Percentiles rank a stretch among this genome's conserved stretches.
phyloP scores from a whole-genome alignment of 306 rosid genomes.

The Gastrolobium villosum region DNA sequence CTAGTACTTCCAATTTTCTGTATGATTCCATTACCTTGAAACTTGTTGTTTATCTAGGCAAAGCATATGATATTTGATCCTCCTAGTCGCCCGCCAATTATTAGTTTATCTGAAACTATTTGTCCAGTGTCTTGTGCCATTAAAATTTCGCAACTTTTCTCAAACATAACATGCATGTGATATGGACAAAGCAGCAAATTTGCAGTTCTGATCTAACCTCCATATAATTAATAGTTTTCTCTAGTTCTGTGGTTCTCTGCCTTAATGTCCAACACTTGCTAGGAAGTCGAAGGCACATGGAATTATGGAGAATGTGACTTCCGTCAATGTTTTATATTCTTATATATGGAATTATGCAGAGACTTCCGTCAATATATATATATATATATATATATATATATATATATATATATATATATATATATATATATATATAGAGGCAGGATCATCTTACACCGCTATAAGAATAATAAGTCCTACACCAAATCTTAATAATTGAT shows the following conservation, averaged over 20 bases:
- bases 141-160: not conserved
- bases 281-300: conserved; percentile 31
- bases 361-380: no score
- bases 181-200: conserved; percentile 9
- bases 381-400: no score
- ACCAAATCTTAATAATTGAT: no score
- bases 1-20: not conserved
- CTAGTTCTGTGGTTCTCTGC: not conserved
- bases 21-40: conserved; percentile 11
- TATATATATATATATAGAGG: no score
- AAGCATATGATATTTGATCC: conserved; percentile 26
- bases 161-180: conserved; percentile 18
- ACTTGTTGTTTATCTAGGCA: conserved; percentile 22
- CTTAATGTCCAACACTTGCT: not conserved
- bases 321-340: not conserved
- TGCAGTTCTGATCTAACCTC: not conserved
- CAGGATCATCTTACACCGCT: no score
- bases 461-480: no score
- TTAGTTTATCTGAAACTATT: not conserved
- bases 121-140: conserved; percentile 8
- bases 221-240: not conserved
- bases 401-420: no score
- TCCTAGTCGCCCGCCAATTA: conserved; percentile 18
- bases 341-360: no score
- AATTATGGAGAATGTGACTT: conserved; percentile 10